Evolutionary conservation across 2,329 filamentous ascomycete species (phyloP).

Genomic region (Xylariales sp.): DNA sequence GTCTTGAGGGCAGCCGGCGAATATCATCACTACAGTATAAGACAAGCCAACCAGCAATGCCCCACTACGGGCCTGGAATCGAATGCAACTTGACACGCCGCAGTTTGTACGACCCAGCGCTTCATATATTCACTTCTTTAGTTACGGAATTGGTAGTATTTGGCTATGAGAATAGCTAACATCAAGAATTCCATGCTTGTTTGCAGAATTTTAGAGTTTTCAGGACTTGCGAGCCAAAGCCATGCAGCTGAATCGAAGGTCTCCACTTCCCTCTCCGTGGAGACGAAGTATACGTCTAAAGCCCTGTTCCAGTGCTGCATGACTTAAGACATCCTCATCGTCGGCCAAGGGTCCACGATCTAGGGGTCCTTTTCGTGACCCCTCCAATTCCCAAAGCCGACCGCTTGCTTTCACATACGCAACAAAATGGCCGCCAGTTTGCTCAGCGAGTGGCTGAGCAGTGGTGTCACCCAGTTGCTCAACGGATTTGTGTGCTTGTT

Average conservation of each 20-base stretch:
- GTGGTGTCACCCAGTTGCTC: conserved; percentile 64
- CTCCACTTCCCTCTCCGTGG: conserved; percentile 22
- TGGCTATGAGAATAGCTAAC: too few relatives aligned
- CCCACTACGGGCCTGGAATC: too few relatives aligned
- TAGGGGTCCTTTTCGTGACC: conserved; percentile 66
- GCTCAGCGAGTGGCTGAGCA: conserved; percentile 57
- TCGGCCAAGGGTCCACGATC: conserved; percentile 53
- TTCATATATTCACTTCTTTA: too few relatives aligned
- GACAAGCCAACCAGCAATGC: too few relatives aligned
- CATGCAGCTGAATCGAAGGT: conserved; percentile 33
- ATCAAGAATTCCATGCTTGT: too few relatives aligned
- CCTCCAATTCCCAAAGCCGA: conserved; percentile 76
- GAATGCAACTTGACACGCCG: too few relatives aligned
- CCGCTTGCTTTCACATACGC: conserved; percentile 70
- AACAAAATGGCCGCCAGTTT: conserved; percentile 72
- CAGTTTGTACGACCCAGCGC: too few relatives aligned
- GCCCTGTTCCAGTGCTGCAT: conserved; percentile 62
- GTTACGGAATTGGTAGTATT: too few relatives aligned
- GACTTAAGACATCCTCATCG: conserved; percentile 61
- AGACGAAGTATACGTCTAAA: conserved; percentile 38
- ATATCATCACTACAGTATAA: too few relatives aligned
- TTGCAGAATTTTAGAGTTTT: too few relatives aligned
- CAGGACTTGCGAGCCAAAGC: conserved; percentile 27
- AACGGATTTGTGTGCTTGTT: conserved; percentile 68
- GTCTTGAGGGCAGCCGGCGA: too few relatives aligned